Conservation (phyloP, 331 rosid species). For the Ulmus americana region DNA sequence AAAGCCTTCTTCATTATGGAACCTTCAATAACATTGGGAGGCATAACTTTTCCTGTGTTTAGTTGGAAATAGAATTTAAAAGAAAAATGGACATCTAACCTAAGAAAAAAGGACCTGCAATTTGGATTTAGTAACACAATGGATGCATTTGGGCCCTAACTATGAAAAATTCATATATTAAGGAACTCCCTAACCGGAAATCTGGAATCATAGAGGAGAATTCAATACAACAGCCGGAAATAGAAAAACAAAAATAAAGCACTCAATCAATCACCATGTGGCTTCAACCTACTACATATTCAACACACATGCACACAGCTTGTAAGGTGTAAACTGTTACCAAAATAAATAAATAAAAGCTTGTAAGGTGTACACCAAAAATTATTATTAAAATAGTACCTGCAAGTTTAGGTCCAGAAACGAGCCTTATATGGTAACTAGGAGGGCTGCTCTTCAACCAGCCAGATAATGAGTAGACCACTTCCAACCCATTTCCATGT, state of each 20-base stretch:
- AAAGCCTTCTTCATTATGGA: too few species aligned
- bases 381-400: conserved; percentile 32
- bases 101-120: too few species aligned
- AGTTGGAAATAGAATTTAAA: too few species aligned
- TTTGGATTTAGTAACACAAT: neutral
- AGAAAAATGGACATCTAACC: too few species aligned
- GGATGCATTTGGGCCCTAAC: neutral
- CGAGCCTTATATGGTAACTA: conserved; percentile 70
- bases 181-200: neutral
- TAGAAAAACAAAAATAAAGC: neutral
- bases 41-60: too few species aligned
- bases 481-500: conserved; percentile 60
- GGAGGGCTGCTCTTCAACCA: conserved; percentile 63
- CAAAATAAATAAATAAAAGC: neutral
- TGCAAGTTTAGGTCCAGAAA: conserved; percentile 57
- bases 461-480: conserved; percentile 75
- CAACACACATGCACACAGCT: neutral
- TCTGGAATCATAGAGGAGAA: neutral
- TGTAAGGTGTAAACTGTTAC: neutral
- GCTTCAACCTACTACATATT: neutral
- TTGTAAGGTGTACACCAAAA: neutral
- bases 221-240: neutral
- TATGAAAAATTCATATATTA: neutral
- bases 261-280: neutral
- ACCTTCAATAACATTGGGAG: too few species aligned